Base-by-base conservation (phyloP, 495 filamentous ascomycete species). In the Podospora conica region DNA sequence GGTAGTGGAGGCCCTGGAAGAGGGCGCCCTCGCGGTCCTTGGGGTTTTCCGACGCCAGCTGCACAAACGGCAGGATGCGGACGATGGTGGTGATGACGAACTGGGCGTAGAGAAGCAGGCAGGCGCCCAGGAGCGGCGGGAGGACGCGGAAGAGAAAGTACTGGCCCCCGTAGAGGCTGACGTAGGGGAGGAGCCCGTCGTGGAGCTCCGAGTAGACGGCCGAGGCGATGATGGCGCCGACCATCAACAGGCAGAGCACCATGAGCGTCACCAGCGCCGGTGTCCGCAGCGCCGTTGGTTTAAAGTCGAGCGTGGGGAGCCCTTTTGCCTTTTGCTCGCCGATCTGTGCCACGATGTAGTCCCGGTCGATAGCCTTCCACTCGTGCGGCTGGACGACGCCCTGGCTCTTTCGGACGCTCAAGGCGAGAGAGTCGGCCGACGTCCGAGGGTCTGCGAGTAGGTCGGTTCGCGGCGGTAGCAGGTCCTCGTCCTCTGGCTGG, bases 81-180 rank as follows among this genome's bases (percentile, higher is more conserved):
- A 90, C 87, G n/a, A 91, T 81, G 18, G 93, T 88, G 1, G 84
- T 81, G 70, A 93, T 84, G 58, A 96, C 77, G 61, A 88, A 85
- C 68, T 95, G 84, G 0, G 88, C 84, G 81, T 89, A 93, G 11
- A 96, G 73, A 25, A 94, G 77, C 18, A 96, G 77, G n/a, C 87
- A 67, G 1, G 85, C 84, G 3, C 87, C 91, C n/a, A 95, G 66
- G 1, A 96, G 78, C 64, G 91, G 91, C 4, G 93, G 93, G 8
- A 97, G 74, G 71, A 93, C 92, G 65, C 91, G 84, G 73, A 96
- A 90, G 61, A 96, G 77, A 74, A 96, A 96, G 73, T 96, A 97
- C n/a, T 86, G 84, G 9, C 79, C 78, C 24, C 86, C 88, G 59
- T 88, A 87, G 57, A 88, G 87, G 62, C 82, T 81, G 22, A 75